phyloP scores from a whole-genome alignment of 148 eudicot genomes.

The Rheum nobile region DNA sequence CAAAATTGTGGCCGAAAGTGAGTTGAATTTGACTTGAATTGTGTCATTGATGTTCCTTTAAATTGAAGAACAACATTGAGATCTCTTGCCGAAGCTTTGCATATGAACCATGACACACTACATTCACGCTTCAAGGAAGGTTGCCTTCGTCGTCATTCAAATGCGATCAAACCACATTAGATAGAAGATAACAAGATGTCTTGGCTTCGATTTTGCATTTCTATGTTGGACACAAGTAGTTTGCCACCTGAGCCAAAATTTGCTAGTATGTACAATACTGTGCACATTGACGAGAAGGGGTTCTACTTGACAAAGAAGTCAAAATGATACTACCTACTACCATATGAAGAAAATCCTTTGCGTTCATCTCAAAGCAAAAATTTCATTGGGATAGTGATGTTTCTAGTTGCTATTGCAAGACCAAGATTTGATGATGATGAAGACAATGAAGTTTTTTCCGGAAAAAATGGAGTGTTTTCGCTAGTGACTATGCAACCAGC shows the following conservation, averaged over 20 bases:
- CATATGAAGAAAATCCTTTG: not conserved
- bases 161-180: slow-evolving; percentile 4
- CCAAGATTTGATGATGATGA: slow-evolving; percentile 5
- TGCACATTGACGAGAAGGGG: not conserved
- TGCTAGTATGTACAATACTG: not conserved
- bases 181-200: not conserved
- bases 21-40: not conserved
- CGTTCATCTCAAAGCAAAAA: not conserved
- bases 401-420: slow-evolving; percentile 1
- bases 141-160: not conserved
- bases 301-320: not conserved
- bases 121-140: slow-evolving; percentile 8
- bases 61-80: not conserved
- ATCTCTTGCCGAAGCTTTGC: not conserved
- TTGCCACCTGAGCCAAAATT: not conserved
- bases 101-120: not conserved
- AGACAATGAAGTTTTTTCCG: not conserved
- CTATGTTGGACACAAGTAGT: not conserved
- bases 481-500: not conserved
- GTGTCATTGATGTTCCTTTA: not conserved
- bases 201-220: not conserved
- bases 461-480: not conserved
- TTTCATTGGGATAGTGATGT: slow-evolving; percentile 9
- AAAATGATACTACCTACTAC: not conserved
- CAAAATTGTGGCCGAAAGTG: not conserved